A percentile compares a stretch with the other conserved stretches of the same genome.
These are phyloP conservation scores for Flueggea neowawraea DNA, from an alignment of 441 rosid genomes.

Conservation along the genomic window DNA sequence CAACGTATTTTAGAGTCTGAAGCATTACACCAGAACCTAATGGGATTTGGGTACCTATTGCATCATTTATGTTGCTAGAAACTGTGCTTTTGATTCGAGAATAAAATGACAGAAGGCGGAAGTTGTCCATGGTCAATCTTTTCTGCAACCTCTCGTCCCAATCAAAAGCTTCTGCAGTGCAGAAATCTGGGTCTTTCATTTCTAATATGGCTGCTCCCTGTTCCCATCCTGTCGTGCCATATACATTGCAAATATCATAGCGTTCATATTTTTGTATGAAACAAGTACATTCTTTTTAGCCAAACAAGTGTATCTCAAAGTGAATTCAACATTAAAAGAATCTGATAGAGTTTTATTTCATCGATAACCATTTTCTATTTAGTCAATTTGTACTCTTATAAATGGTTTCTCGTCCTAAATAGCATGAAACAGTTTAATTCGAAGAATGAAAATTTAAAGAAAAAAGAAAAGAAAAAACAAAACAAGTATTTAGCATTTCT, in stretches of 20 bases:
- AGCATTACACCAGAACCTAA: constrained; percentile 60
- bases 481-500: constrained; percentile 14
- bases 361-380: too few relatives aligned
- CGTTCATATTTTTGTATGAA: too few relatives aligned
- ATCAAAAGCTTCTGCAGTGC: constrained; percentile 42
- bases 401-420: too few relatives aligned
- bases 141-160: constrained; percentile 57
- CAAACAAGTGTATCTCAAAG: too few relatives aligned
- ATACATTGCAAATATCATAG: constrained; percentile 6
- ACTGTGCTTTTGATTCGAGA: constrained; percentile 34
- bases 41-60: constrained; percentile 43
- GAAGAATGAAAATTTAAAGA: too few relatives aligned
- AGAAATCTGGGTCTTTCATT: constrained; percentile 65
- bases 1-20: constrained; percentile 77
- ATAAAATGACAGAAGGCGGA: constrained; percentile 52
- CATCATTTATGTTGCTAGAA: constrained; percentile 21
- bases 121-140: constrained; percentile 49
- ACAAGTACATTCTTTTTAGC: too few relatives aligned
- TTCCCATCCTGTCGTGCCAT: constrained; percentile 25
- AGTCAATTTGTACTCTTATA: too few relatives aligned
- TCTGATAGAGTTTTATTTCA: too few relatives aligned
- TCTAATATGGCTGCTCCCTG: constrained; percentile 67
- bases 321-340: too few relatives aligned
- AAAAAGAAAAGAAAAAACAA: constrained; percentile 12
- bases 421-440: too few relatives aligned